phyloP scores from a whole-genome alignment of 257 asterid species.

The Cordia subcordata region DNA sequence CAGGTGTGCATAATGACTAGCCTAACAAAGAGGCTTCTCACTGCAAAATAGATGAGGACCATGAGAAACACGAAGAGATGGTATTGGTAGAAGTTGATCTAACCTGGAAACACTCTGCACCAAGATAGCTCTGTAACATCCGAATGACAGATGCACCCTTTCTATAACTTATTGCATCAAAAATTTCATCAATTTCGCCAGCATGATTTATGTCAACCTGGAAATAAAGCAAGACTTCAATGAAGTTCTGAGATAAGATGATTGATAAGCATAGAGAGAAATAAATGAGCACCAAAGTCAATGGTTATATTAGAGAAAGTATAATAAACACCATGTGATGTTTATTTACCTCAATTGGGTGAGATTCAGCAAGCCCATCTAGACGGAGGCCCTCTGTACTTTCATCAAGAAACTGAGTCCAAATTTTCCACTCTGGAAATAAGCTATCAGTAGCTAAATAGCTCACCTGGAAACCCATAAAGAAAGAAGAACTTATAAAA shows the following conservation, averaged over 20 bases:
- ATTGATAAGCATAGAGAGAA: background rate
- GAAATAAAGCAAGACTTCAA: background rate
- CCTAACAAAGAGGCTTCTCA: background rate
- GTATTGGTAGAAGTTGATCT: background rate
- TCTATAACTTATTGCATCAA: conserved; percentile 35
- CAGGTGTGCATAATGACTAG: background rate
- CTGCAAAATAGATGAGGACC: background rate
- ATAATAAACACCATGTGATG: too few species aligned
- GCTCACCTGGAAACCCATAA: conserved; percentile 29
- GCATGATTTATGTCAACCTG: conserved; percentile 39
- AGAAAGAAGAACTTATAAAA: background rate
- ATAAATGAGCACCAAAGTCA: background rate
- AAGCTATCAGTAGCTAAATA: conserved; percentile 32
- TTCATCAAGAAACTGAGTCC: conserved; percentile 36
- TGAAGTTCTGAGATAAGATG: background rate
- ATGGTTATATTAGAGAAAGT: background rate
- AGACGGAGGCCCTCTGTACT: conserved; percentile 22
- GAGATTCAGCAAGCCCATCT: conserved; percentile 44
- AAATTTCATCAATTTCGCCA: conserved; percentile 32
- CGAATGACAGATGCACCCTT: conserved; percentile 39
- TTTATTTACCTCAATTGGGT: conserved; percentile 36
- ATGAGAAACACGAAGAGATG: background rate
- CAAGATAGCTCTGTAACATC: conserved; percentile 36
- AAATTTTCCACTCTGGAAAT: conserved; percentile 43
- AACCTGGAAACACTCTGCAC: conserved; percentile 40